A percentile compares a stretch with the other conserved stretches of the same genome.
phyloP scores from a whole-genome alignment of 2,329 filamentous ascomycete genomes.

The Cryphonectria radicalis region DNA sequence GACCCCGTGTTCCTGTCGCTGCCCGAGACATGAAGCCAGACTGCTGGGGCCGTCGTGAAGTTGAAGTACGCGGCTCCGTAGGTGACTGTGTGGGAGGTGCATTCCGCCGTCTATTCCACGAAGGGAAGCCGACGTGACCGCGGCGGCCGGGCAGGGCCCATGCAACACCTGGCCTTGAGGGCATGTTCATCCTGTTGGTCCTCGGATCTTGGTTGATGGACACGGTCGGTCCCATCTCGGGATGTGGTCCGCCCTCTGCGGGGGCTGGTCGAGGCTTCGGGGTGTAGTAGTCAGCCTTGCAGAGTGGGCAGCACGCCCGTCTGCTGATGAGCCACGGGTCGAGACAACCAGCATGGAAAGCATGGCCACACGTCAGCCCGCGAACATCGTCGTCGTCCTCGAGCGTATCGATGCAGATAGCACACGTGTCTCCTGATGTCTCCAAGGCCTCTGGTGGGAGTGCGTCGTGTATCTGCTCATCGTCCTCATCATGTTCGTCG shows the following conservation, averaged over 20 bases:
- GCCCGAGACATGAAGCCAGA: slow-evolving; percentile 34
- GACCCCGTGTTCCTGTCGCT: slow-evolving; percentile 17
- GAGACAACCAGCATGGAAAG: slow-evolving; percentile 93
- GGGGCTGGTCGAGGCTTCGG: slow-evolving; percentile 78
- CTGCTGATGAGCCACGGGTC: slow-evolving; percentile 96
- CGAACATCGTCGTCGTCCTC: slow-evolving; percentile 96
- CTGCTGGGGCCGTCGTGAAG: slow-evolving; percentile 16
- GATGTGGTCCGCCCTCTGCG: slow-evolving; percentile 45
- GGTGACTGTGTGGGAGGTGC: slow-evolving; percentile 8
- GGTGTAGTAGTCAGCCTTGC: slow-evolving; percentile 96
- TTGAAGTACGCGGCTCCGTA: not conserved
- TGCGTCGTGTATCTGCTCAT: slow-evolving; percentile 82
- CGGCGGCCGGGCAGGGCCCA: slow-evolving; percentile 44
- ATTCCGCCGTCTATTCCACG: slow-evolving; percentile 17
- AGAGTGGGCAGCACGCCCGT: slow-evolving; percentile 93
- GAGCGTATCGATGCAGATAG: slow-evolving; percentile 91
- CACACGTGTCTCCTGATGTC: slow-evolving; percentile 88
- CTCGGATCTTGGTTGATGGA: slow-evolving; percentile 35
- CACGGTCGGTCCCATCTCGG: slow-evolving; percentile 38
- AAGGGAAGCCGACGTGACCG: slow-evolving; percentile 29
- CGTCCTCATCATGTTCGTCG: slow-evolving; percentile 65
- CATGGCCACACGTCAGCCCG: slow-evolving; percentile 93
- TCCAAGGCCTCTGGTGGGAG: slow-evolving; percentile 80
- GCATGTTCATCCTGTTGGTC: slow-evolving; percentile 53
- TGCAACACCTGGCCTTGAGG: slow-evolving; percentile 45